Evolutionary conservation across 2,329 filamentous ascomycete genomes (phyloP).

Genomic region (Colletotrichum abscissum): DNA sequence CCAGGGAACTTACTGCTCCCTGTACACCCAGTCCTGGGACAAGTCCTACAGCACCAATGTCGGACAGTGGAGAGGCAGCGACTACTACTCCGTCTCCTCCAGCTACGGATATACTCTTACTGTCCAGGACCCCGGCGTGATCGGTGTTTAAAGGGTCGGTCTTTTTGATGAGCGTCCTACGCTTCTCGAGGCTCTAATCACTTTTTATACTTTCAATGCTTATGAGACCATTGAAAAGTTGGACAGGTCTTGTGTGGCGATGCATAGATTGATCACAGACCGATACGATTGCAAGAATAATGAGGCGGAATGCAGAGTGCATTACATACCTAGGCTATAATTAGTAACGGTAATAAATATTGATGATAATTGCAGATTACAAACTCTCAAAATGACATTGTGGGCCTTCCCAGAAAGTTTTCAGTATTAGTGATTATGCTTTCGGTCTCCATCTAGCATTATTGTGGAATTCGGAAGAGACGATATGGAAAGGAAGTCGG

Average conservation of each 20-base stretch:
- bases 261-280: neutral
- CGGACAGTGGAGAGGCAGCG: constrained; percentile 19
- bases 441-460: too few relatives aligned
- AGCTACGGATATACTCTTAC: constrained; percentile 22
- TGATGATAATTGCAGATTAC: neutral
- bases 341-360: neutral
- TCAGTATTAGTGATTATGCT: too few relatives aligned
- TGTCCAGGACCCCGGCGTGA: neutral
- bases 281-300: neutral
- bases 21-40: constrained; percentile 24
- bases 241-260: neutral
- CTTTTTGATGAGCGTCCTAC: accelerated
- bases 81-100: constrained; percentile 22
- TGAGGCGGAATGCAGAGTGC: neutral
- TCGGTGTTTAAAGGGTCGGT: neutral
- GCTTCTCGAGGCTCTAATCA: neutral
- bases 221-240: neutral
- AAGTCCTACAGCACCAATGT: constrained; percentile 31
- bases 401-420: neutral
- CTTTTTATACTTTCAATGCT: neutral
- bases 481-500: too few relatives aligned
- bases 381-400: neutral
- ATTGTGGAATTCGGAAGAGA: too few relatives aligned
- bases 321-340: neutral
- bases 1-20: constrained; percentile 19